These are phyloP conservation scores for Nigrospora osmanthi DNA, from an alignment of 2,329 filamentous ascomycete species.

Conservation along the genomic window DNA sequence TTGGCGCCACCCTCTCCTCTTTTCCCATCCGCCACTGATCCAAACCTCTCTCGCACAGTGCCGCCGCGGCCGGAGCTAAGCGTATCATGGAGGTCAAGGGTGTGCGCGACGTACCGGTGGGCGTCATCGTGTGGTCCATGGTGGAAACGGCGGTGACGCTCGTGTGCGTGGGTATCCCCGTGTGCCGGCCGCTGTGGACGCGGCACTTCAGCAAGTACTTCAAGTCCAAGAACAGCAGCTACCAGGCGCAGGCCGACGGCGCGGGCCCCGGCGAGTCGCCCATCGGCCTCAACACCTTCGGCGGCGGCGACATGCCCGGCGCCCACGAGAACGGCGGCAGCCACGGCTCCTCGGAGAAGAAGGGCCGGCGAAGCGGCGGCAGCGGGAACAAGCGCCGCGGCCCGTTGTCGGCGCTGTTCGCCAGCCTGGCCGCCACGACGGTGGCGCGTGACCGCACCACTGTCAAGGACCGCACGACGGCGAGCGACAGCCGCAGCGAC, in stretches of 20 bases:
- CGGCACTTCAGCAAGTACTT: slow-evolving; percentile 3
- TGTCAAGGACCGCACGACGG: background rate
- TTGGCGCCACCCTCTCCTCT: background rate
- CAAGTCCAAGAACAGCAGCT: background rate
- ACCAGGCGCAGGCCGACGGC: background rate
- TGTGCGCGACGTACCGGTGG: slow-evolving; percentile 8
- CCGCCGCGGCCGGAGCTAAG: slow-evolving; percentile 3
- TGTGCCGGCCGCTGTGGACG: slow-evolving; percentile 9
- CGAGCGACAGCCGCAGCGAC: background rate
- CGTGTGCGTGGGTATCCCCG: slow-evolving; percentile 12
- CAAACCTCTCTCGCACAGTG: background rate
- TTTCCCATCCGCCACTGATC: background rate
- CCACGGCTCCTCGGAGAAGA: background rate
- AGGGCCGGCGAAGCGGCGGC: background rate
- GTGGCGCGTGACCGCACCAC: background rate
- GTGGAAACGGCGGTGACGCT: slow-evolving; percentile 11
- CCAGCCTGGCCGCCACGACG: background rate
- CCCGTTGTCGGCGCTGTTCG: background rate
- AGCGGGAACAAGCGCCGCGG: background rate
- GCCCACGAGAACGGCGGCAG: background rate
- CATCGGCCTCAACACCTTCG: slow-evolving; percentile 3
- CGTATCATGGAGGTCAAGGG: slow-evolving; percentile 6
- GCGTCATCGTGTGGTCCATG: slow-evolving; percentile 11
- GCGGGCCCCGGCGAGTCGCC: background rate
- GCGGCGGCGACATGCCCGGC: slow-evolving; percentile 2